These are phyloP conservation scores for Arbutus unedo DNA, from an alignment of 148 eudicot genomes.

Conservation along the genomic window DNA sequence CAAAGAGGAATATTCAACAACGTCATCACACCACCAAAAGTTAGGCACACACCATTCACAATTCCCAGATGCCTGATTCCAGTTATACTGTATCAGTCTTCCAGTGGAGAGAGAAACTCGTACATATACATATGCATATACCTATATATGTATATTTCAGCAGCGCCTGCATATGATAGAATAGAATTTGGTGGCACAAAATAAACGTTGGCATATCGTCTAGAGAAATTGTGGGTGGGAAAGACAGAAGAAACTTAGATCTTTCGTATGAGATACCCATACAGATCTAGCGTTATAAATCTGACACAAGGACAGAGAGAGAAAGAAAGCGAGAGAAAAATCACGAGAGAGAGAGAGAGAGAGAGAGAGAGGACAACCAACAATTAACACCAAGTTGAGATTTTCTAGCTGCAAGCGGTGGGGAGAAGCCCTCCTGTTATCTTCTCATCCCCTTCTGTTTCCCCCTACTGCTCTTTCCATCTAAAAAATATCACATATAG, in stretches of 20 bases:
- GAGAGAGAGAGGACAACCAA: background rate
- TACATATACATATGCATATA: too few relatives aligned
- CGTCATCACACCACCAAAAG: too few relatives aligned
- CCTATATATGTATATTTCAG: too few relatives aligned
- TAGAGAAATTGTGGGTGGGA: background rate
- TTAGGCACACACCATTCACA: too few relatives aligned
- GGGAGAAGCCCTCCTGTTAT: conserved; percentile 22
- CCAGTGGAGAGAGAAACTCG: too few relatives aligned
- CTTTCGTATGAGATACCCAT: background rate
- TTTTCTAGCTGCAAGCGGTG: conserved; percentile 25
- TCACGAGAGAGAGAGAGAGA: background rate
- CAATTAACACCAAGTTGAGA: background rate
- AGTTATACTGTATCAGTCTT: too few relatives aligned
- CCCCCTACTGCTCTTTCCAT: background rate
- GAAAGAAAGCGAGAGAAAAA: background rate
- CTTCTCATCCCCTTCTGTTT: conserved; percentile 11
- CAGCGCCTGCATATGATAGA: too few relatives aligned
- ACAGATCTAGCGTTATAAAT: background rate
- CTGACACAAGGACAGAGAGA: background rate
- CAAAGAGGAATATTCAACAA: too few relatives aligned
- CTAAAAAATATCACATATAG: background rate
- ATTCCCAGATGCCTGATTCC: too few relatives aligned
- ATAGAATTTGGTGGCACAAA: too few relatives aligned
- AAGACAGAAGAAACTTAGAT: background rate
- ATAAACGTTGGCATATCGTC: too few relatives aligned